Percentiles rank a stretch among this genome's conserved stretches.
Evolutionary conservation across 148 eudicot genomes (phyloP).

Genomic region (Camellia granthamiana): DNA sequence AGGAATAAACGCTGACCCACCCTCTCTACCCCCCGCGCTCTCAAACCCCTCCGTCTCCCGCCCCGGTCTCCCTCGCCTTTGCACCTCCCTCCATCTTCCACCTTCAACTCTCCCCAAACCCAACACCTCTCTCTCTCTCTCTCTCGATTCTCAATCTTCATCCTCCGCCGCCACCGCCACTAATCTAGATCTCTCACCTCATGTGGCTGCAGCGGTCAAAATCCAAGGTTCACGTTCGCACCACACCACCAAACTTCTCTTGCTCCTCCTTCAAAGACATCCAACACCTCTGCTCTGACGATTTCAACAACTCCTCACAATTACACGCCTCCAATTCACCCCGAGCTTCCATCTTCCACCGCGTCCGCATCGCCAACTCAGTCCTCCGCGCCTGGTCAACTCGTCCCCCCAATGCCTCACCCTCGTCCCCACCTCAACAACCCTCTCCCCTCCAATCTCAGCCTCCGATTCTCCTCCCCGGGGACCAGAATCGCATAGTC

Average conservation of each 20-base stretch:
- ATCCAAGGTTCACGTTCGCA: conserved; percentile 27
- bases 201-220: conserved; percentile 56
- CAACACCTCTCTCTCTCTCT: conserved; percentile 6
- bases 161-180: neutral
- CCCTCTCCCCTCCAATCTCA: conserved; percentile 53
- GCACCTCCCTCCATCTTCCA: neutral
- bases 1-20: neutral
- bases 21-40: conserved; percentile 13
- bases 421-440: conserved; percentile 16
- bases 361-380: conserved; percentile 44
- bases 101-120: neutral
- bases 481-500: conserved; percentile 37
- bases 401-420: neutral
- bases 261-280: conserved; percentile 82
- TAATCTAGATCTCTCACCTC: conserved; percentile 1
- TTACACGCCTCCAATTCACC: conserved; percentile 1
- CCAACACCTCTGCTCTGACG: conserved; percentile 42
- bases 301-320: conserved; percentile 16
- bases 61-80: neutral
- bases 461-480: conserved; percentile 25
- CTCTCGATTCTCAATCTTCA: neutral
- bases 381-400: conserved; percentile 42
- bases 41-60: neutral
- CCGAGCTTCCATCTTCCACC: conserved; percentile 59
- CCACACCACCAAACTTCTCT: conserved; percentile 26